Evolutionary conservation across 495 filamentous ascomycete genomes (phyloP), one percentile per base, ranked within the genome.

Genomic region (Penicillium robsamsonii): DNA sequence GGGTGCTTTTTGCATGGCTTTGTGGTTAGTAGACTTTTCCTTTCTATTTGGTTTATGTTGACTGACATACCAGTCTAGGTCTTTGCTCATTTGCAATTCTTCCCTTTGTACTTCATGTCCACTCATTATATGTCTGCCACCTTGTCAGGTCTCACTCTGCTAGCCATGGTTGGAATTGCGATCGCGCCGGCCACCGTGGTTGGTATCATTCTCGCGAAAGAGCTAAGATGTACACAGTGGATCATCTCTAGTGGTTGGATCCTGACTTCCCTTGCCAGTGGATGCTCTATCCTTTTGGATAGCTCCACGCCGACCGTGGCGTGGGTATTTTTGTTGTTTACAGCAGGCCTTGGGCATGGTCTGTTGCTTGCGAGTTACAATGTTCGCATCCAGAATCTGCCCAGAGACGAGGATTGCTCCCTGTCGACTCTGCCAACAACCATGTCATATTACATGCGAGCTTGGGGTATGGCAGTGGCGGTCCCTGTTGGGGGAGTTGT

Each of bases 51-150:
- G 4, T 10, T 25, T 40, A n/a, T 29, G 9, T 40, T 17, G 46
- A 44, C 43, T 37, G 12, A 41, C 38, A 31, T 22, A 27, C 30
- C 12, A 2, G 25, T 50, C 0, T 61, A 79, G 57, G 65, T 81
- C 15, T 75, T 75, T 41, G 56, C 62, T 43, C 74, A 77, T 0
- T 60, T 92, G 0, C 87, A 89, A 59, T 86, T 81, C 50, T 68
- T 86, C 30, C 78, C 86, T 0, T 74, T 91, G 22, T 91, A 86
- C 67, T 86, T 85, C 62, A 71, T 83, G 49, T 78, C 82, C 9
- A 78, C 87, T 27, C 81, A 83, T 52, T 79, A 73, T 46, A 74
- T 78, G 46, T 68, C 73, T 0, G 74, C 82, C 0, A 80, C 82
- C 6, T 56, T 84, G 2, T 70, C 84, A 1, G 86, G 87, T 9